These are phyloP conservation scores for Lodderomyces orthopsilosis DNA, from an alignment of 1,139 yeast genomes.

Conservation along the genomic window DNA sequence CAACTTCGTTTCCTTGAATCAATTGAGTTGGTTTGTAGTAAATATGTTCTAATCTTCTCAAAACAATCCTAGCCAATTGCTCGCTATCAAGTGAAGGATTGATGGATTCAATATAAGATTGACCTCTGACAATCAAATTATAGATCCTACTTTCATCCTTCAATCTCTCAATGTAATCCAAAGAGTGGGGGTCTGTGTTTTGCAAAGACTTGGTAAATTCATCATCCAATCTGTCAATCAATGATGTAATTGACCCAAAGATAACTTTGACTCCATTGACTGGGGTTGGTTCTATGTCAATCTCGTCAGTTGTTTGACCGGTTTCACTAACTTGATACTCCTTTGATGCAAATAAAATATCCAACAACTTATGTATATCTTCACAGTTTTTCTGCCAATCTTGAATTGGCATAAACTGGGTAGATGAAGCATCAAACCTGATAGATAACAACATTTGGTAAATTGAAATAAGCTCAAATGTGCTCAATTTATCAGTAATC, in stretches of 20 bases:
- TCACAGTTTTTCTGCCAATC: constrained; percentile 75
- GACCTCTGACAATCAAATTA: constrained; percentile 76
- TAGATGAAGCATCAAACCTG: constrained; percentile 76
- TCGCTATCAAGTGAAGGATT: constrained; percentile 49
- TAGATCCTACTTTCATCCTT: constrained; percentile 83
- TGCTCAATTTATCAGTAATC: constrained; percentile 36
- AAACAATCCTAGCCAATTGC: constrained; percentile 71
- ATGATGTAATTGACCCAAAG: constrained; percentile 80
- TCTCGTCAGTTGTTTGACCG: constrained; percentile 74
- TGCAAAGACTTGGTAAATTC: constrained; percentile 88
- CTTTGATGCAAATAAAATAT: constrained; percentile 62
- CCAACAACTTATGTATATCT: constrained; percentile 63
- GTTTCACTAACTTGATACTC: constrained; percentile 72
- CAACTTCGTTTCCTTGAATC: constrained; percentile 63
- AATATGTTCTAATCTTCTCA: constrained; percentile 87
- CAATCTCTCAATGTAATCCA: constrained; percentile 87
- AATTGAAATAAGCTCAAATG: constrained; percentile 77
- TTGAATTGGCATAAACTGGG: constrained; percentile 72
- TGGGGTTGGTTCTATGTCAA: constrained; percentile 73
- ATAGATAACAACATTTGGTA: constrained; percentile 82
- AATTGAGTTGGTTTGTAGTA: constrained; percentile 88
- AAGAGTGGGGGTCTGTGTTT: constrained; percentile 90
- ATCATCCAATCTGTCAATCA: constrained; percentile 91
- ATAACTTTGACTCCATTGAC: constrained; percentile 74
- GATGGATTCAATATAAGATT: constrained; percentile 74